A percentile compares a stretch with the other conserved stretches of the same genome.
Conservation (phyloP, 108 stramenopile genomes). For the Fistulifera pelliculosa region DNA sequence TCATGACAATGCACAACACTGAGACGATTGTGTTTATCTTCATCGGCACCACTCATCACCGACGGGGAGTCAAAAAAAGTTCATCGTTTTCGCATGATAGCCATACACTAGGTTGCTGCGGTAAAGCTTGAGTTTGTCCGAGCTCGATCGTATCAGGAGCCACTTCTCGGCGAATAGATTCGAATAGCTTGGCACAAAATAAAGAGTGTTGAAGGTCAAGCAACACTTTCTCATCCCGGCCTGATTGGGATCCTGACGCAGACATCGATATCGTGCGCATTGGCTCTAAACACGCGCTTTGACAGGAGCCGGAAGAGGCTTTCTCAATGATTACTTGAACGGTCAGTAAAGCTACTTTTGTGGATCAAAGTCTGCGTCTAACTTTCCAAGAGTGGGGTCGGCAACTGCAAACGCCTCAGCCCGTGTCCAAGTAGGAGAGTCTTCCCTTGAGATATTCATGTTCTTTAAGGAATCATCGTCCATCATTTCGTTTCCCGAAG, state of each 20-base stretch:
- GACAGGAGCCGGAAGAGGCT: slow-evolving; percentile 56
- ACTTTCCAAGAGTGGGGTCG: slow-evolving; percentile 68
- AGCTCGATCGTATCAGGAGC: slow-evolving; percentile 22
- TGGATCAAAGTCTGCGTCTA: slow-evolving; percentile 76
- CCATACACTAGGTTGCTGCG: slow-evolving; percentile 25
- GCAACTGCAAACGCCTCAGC: slow-evolving; percentile 75
- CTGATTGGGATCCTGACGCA: background rate
- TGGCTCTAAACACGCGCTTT: slow-evolving; percentile 54
- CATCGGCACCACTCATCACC: slow-evolving; percentile 35
- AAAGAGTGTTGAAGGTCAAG: slow-evolving; percentile 77
- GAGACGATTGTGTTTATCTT: slow-evolving; percentile 29
- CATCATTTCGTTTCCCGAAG: slow-evolving; percentile 14
- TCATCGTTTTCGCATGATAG: slow-evolving; percentile 71
- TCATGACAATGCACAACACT: slow-evolving; percentile 77
- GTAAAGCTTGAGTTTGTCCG: slow-evolving; percentile 2
- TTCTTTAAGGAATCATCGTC: slow-evolving; percentile 4
- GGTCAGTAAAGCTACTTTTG: slow-evolving; percentile 68
- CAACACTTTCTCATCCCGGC: slow-evolving; percentile 55
- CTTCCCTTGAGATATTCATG: slow-evolving; percentile 6
- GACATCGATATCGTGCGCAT: slow-evolving; percentile 9
- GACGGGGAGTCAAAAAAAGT: slow-evolving; percentile 63
- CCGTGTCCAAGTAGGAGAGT: slow-evolving; percentile 28
- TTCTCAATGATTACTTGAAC: slow-evolving; percentile 73
- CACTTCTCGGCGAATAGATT: slow-evolving; percentile 67
- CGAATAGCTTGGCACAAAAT: slow-evolving; percentile 82